Base-by-base conservation (phyloP, 1,139 yeast species). In the Pichia sp. region DNA sequence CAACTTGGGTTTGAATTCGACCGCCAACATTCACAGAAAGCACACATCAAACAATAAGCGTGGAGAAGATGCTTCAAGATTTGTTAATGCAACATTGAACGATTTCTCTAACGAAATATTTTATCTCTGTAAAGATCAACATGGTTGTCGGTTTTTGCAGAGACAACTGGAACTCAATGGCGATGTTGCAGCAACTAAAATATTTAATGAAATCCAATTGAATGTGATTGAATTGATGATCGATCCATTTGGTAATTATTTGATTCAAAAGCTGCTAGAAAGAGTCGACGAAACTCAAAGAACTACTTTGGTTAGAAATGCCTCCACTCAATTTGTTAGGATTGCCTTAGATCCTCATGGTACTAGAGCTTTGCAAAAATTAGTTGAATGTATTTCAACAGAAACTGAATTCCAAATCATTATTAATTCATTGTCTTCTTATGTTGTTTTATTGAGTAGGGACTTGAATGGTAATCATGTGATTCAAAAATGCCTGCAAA, bases 381-480 rank as follows among this genome's bases (percentile, higher is more conserved):
- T 92, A 65, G 85, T 87, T 48, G 95, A 87, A 63, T 84, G 87
- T 61, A 76, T 85, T 54, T 68, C 76, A 9, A 78, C 86, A 20
- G 78, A 79, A 17, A 80, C 81, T 59, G 90, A 84, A 65, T 73
- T 81, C 34, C 73, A 74, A 46, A 66, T 80, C 48, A 74, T 83
- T 56, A 81, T 84, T 20, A 72, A 76, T 43, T 83, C 95, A 1
- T 78, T 91, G 59, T 78, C 82, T 48, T 83, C 87, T 9, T 85
- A 87, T 61, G 86, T 92, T 53, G 96, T 93, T 17, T 79, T 83
- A 55, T 74, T 93, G 58, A 88, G 92, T 61, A 82, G 93, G 61
- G 98, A 93, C 70, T 76, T 93, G 68, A 93, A 93, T 70, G 99
- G 99, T 56, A 93, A 93, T 68, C 99, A 93, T 71, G 98, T 93